Percentiles rank a stretch among this genome's conserved stretches.
Evolutionary conservation across 2,329 filamentous ascomycete species (phyloP).

Genomic region (Teratosphaeria zuluensis): DNA sequence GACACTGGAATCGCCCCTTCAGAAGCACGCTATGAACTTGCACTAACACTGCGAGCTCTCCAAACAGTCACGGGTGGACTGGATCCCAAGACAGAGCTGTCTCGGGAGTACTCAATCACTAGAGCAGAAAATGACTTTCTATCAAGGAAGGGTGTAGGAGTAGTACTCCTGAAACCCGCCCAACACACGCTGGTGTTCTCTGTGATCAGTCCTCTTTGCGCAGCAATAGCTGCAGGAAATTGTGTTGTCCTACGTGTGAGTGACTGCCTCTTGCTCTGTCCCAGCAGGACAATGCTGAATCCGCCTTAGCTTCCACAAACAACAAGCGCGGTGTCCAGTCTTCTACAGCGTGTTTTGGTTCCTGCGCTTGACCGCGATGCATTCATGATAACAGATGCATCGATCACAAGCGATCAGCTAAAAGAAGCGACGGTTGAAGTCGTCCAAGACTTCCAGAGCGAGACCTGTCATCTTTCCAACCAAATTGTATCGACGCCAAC

Average conservation of each 20-base stretch:
- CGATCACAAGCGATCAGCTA: constrained; percentile 19
- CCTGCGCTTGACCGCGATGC: constrained; percentile 39
- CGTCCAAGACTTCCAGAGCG: constrained; percentile 22
- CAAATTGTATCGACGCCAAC: constrained; percentile 28
- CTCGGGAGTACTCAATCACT: constrained; percentile 35
- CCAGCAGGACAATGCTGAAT: background rate
- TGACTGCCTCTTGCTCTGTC: background rate
- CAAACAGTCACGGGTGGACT: constrained; percentile 32
- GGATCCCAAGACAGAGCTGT: constrained; percentile 28
- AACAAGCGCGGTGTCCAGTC: constrained; percentile 25
- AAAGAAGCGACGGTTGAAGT: constrained; percentile 23
- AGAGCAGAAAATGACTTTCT: constrained; percentile 30
- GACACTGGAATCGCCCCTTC: constrained; percentile 28
- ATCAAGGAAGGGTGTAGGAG: constrained; percentile 28
- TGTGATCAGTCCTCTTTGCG: constrained; percentile 33
- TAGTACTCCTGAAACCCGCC: constrained; percentile 41
- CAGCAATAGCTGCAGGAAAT: constrained; percentile 43
- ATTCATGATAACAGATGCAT: constrained; percentile 34
- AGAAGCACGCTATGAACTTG: constrained; percentile 35
- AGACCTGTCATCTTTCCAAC: constrained; percentile 10
- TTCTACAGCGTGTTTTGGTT: constrained; percentile 31
- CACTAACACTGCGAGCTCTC: constrained; percentile 31
- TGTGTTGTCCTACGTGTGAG: constrained; percentile 42
- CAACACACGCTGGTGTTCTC: constrained; percentile 42
- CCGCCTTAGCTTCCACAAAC: constrained; percentile 31